Evolutionary conservation across 495 filamentous ascomycete genomes (phyloP).

Genomic region (Talaromyces adpressus): DNA sequence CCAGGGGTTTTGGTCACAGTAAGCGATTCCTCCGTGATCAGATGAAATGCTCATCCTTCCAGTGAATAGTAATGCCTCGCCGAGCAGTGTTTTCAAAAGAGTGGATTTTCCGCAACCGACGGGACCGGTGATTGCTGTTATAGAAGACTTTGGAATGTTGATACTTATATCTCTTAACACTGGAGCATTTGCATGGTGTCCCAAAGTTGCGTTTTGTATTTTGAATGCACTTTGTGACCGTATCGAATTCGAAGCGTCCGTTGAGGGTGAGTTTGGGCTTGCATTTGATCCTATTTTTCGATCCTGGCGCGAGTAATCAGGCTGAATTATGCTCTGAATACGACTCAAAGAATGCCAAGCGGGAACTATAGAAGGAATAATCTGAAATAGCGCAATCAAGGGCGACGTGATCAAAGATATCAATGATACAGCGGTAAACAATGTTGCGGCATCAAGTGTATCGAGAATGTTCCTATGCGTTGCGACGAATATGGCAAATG

Average conservation of each 20-base stretch:
- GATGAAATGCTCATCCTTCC: neutral
- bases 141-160: neutral
- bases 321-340: neutral
- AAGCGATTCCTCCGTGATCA: conserved; percentile 12
- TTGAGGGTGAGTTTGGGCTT: neutral
- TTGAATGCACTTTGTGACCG: neutral
- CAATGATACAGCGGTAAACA: conserved; percentile 25
- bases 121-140: conserved; percentile 39
- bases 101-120: conserved; percentile 50
- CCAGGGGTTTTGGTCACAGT: conserved; percentile 51
- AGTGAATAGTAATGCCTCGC: conserved; percentile 30
- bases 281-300: too few species aligned
- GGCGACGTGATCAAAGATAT: conserved; percentile 20
- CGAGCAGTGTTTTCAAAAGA: conserved; percentile 41
- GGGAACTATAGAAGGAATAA: conserved; percentile 12
- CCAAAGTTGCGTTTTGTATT: neutral
- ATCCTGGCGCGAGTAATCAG: neutral
- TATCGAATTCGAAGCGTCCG: neutral
- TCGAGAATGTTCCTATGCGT: neutral
- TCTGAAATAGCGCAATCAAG: conserved; percentile 12
- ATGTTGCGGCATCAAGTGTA: conserved; percentile 14
- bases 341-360: neutral
- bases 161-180: neutral
- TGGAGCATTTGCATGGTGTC: neutral
- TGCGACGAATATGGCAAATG: neutral